Percentiles rank a stretch among this genome's conserved stretches.
These are phyloP conservation scores for Neurospora sp. DNA, from an alignment of 495 filamentous ascomycete genomes.

Conservation along the genomic window DNA sequence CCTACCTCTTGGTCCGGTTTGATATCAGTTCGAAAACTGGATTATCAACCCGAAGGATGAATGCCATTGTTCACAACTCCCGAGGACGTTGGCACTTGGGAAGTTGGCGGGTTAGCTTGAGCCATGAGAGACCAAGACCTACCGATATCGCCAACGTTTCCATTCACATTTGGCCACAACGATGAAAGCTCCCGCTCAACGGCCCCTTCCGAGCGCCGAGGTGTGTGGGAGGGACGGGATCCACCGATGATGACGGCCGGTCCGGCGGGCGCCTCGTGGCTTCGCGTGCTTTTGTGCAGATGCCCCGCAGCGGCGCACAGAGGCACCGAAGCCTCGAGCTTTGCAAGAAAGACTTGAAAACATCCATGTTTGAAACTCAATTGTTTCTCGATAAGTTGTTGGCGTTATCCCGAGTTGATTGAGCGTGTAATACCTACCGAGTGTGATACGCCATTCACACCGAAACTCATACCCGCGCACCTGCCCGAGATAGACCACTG, in stretches of 20 bases:
- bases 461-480: neutral
- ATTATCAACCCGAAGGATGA: no score
- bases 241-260: neutral
- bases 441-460: neutral
- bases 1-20: neutral
- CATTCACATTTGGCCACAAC: neutral
- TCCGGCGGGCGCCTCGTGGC: neutral
- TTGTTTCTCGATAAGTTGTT: neutral
- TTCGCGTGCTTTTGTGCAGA: neutral
- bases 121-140: neutral
- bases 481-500: neutral
- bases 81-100: neutral
- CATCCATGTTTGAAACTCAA: no score
- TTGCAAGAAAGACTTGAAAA: neutral
- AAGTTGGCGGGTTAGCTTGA: neutral
- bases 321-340: neutral
- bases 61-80: neutral
- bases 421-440: neutral
- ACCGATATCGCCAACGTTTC: neutral
- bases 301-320: neutral
- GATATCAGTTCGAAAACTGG: neutral
- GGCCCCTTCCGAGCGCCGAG: neutral
- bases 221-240: neutral
- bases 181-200: neutral
- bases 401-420: neutral